These are phyloP conservation scores for Thecaphora frezii DNA, from an alignment of 1,284 basidiomycete species.

Conservation along the genomic window DNA sequence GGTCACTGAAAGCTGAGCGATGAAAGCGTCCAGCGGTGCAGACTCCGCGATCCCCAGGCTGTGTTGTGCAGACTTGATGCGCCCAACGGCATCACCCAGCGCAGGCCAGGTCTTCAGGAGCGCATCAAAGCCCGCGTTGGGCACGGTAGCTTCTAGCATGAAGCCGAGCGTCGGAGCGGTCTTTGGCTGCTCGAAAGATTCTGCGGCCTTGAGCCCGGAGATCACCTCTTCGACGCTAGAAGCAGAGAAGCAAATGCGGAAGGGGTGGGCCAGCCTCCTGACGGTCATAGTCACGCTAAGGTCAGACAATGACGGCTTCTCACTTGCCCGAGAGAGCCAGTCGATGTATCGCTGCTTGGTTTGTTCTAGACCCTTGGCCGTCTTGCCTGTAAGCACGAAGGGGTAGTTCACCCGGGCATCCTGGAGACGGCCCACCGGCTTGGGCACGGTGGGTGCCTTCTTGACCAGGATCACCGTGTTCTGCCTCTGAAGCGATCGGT, in stretches of 20 bases:
- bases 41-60: not conserved
- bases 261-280: slow-evolving; percentile 25
- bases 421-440: not conserved
- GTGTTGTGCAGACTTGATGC: not conserved
- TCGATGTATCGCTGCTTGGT: slow-evolving; percentile 17
- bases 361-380: slow-evolving; percentile 19
- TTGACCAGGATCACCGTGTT: not conserved
- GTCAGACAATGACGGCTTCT: slow-evolving; percentile 16
- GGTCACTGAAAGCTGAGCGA: not conserved
- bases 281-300: slow-evolving; percentile 30
- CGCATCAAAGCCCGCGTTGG: not conserved
- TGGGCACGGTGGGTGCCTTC: too few relatives aligned
- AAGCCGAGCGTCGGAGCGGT: slow-evolving; percentile 8
- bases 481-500: not conserved
- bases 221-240: slow-evolving; percentile 24
- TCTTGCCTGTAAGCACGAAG: slow-evolving; percentile 30
- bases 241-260: slow-evolving; percentile 23
- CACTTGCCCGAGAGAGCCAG: slow-evolving; percentile 16
- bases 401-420: slow-evolving; percentile 5
- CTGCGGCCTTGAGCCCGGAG: slow-evolving; percentile 8
- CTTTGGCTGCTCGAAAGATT: slow-evolving; percentile 8
- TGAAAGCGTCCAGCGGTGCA: not conserved
- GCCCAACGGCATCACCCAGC: not conserved
- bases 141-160: not conserved
- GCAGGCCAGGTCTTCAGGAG: not conserved